Evolutionary conservation across 2,329 filamentous ascomycete genomes (phyloP), one percentile per base, ranked within the genome.

Genomic region (Cordyceps cicadae): DNA sequence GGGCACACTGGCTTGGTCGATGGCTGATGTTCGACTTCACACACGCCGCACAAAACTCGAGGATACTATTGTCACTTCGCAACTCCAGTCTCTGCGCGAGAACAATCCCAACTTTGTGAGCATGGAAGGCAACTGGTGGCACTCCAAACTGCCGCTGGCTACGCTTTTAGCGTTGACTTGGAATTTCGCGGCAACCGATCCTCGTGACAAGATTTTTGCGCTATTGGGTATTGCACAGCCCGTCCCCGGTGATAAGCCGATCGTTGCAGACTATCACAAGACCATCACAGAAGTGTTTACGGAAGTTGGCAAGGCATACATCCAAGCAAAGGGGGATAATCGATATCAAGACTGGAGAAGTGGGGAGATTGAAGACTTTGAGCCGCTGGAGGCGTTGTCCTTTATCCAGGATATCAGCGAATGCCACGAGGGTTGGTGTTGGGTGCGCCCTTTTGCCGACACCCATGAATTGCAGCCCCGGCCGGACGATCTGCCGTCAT

Each of bases 121-220:
- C 12, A 37, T 58, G 24, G 61, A 58, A 11, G 24, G 32, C 9
- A 58, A 37, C 1, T 48, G 29, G 37, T 43, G 21, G 8, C 46
- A 45, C 32, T 56, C 55, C 15, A 49, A 46, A 9, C 58, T 54
- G 4, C 43, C 62, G 9, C 59, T 62, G 5, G 24, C 57, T 9
- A 60, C 54, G 3, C 41, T 50, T 1, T 46, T 65, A 11, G 54
- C 62, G 0, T 61, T 64, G 17, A 66, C 62, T 11, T 63, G 64
- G 21, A 59, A 64, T 15, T 61, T 65, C 43, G 49, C 61, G 29
- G 59, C 53, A 24, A 57, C 57, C 8, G 61, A 67, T n/a, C 62
- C 64, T 2, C 59, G 63, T 3, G 66, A 66, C 59, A 64, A 64
- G n/a, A 52, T 66, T 14, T 65, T 62, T 24, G 65, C 61, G 15